Percentiles rank a stretch among this genome's conserved stretches.
phyloP scores from a whole-genome alignment of 129 eudicot genomes.

The Helianthus annuus region HanXRQr2.0-SUNRISE NC_035437.2:145794026-145794525 shows the following conservation, averaged over 20 bases:
- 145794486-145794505: conserved; percentile 19
- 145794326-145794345: conserved; percentile 15
- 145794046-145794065: too few species aligned
- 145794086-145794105: too few species aligned
- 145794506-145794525: neutral
- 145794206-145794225: too few species aligned
- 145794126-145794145: too few species aligned
- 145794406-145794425: conserved; percentile 25
- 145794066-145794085: too few species aligned
- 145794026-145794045: too few species aligned
- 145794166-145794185: too few species aligned
- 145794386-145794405: conserved; percentile 27
- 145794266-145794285: conserved; percentile 7
- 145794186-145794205: too few species aligned
- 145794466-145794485: neutral
- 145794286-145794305: neutral
- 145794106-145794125: too few species aligned
- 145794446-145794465: conserved; percentile 27
- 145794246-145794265: neutral
- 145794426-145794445: conserved; percentile 14
- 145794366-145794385: conserved; percentile 7
- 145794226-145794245: neutral
- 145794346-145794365: conserved; percentile 4
- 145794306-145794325: neutral
- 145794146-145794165: too few species aligned